Conservation (phyloP, 257 asterid species). For the Scutellaria galericulata region DNA sequence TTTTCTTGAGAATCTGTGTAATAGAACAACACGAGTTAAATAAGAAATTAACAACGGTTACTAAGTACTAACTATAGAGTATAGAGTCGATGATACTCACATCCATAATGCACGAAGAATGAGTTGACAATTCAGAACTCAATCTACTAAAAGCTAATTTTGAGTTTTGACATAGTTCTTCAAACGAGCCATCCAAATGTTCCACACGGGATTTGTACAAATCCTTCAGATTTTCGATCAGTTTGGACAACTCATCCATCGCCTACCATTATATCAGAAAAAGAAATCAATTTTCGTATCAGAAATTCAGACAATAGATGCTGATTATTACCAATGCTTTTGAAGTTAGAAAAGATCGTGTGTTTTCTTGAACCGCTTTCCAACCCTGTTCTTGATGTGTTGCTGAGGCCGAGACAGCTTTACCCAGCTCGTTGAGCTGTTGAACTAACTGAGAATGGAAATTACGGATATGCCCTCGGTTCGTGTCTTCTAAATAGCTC, state of each 20-base stretch:
- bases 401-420: slow-evolving; percentile 45
- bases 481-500: slow-evolving; percentile 50
- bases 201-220: slow-evolving; percentile 39
- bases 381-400: slow-evolving; percentile 49
- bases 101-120: slow-evolving; percentile 47
- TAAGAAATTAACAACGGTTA: not conserved
- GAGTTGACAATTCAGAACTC: slow-evolving; percentile 49
- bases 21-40: not conserved
- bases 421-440: slow-evolving; percentile 51
- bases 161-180: slow-evolving; percentile 48
- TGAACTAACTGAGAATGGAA: slow-evolving; percentile 47
- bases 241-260: slow-evolving; percentile 46
- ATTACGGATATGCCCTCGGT: slow-evolving; percentile 42
- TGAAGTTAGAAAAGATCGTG: slow-evolving; percentile 43
- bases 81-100: slow-evolving; percentile 36
- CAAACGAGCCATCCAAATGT: slow-evolving; percentile 45
- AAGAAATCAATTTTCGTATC: not conserved
- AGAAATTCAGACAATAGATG: not conserved
- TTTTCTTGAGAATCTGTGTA: slow-evolving; percentile 45
- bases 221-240: slow-evolving; percentile 44
- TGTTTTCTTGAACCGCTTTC: slow-evolving; percentile 50
- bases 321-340: slow-evolving; percentile 47
- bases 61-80: not conserved
- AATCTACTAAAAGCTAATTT: slow-evolving; percentile 44
- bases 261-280: slow-evolving; percentile 39